Evolutionary conservation across 768 basidiomycete genomes (phyloP).

Genomic region (Mycena latifolia): DNA sequence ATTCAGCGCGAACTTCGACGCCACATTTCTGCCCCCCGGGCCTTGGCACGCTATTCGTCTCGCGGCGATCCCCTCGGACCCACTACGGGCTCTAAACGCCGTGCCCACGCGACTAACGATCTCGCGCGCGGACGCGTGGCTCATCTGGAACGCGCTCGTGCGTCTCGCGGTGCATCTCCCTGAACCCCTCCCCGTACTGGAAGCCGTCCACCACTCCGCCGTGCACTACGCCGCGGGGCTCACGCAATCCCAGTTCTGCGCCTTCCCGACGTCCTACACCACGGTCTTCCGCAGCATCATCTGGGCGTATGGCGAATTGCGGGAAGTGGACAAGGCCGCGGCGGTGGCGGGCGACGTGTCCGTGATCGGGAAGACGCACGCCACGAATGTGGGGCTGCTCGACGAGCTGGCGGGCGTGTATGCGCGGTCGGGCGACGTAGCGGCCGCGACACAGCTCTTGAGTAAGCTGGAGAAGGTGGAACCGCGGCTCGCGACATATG

Average conservation of each 20-base stretch:
- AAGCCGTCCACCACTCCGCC: conserved; percentile 13
- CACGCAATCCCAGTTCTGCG: conserved; percentile 22
- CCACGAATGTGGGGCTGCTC: conserved; percentile 1
- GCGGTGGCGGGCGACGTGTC: conserved; percentile 16
- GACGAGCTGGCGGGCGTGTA: conserved; percentile 31
- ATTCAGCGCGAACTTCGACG: conserved; percentile 29
- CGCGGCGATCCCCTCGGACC: background rate
- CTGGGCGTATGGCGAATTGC: conserved; percentile 27
- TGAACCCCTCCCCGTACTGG: conserved; percentile 8
- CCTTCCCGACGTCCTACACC: conserved; percentile 34
- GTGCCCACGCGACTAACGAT: conserved; percentile 30
- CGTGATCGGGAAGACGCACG: conserved; percentile 24
- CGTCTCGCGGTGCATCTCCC: conserved; percentile 22
- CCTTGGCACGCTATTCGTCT: background rate
- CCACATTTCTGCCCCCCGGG: conserved; percentile 15
- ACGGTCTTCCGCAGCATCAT: conserved; percentile 30
- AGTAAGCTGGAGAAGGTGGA: conserved; percentile 16
- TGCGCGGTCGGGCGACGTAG: conserved; percentile 22
- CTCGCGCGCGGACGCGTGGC: conserved; percentile 24
- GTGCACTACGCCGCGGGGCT: conserved; percentile 28
- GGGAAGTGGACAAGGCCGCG: conserved; percentile 11
- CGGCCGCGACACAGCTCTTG: conserved; percentile 21
- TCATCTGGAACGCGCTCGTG: conserved; percentile 35
- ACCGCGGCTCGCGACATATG: conserved; percentile 28
- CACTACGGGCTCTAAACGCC: background rate